These are phyloP conservation scores for Fusarium nygamai DNA, from an alignment of 2,329 filamentous ascomycete genomes.

Conservation along the genomic window DNA sequence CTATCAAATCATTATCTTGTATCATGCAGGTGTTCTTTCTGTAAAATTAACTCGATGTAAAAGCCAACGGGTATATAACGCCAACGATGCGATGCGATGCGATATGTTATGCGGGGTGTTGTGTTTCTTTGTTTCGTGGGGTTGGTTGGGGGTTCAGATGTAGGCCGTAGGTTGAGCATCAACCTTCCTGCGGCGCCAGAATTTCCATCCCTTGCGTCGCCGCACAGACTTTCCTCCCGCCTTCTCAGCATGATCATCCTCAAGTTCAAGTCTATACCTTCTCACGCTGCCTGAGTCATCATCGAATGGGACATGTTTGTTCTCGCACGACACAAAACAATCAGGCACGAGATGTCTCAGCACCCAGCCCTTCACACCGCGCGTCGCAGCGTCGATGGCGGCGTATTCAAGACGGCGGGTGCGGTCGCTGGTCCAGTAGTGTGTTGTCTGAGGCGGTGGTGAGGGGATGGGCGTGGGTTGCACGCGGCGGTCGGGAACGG, in stretches of 20 bases:
- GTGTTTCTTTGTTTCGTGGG: neutral
- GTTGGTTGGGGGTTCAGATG: neutral
- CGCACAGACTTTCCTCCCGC: slow-evolving; percentile 9
- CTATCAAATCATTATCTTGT: slow-evolving; percentile 42
- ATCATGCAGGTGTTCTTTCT: slow-evolving; percentile 26
- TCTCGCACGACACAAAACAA: slow-evolving; percentile 64
- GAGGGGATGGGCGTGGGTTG: slow-evolving; percentile 45
- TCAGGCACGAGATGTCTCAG: slow-evolving; percentile 67
- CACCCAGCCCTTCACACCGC: slow-evolving; percentile 69
- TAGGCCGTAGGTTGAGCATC: slow-evolving; percentile 30
- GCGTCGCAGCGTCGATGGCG: slow-evolving; percentile 70
- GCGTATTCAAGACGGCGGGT: slow-evolving; percentile 72
- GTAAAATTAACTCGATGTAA: slow-evolving; percentile 31
- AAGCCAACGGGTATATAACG: slow-evolving; percentile 50
- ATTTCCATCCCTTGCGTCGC: slow-evolving; percentile 43
- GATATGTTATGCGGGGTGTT: slow-evolving; percentile 29
- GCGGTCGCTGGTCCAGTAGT: slow-evolving; percentile 74
- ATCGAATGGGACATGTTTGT: slow-evolving; percentile 64
- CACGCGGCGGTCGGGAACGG: slow-evolving; percentile 26
- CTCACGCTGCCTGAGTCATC: slow-evolving; percentile 72
- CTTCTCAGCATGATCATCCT: slow-evolving; percentile 53
- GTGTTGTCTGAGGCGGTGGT: slow-evolving; percentile 67
- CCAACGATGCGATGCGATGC: slow-evolving; percentile 47
- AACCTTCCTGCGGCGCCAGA: slow-evolving; percentile 44
- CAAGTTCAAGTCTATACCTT: slow-evolving; percentile 68